phyloP scores from a whole-genome alignment of 306 rosid genomes.

The Vigna hirtella region DNA sequence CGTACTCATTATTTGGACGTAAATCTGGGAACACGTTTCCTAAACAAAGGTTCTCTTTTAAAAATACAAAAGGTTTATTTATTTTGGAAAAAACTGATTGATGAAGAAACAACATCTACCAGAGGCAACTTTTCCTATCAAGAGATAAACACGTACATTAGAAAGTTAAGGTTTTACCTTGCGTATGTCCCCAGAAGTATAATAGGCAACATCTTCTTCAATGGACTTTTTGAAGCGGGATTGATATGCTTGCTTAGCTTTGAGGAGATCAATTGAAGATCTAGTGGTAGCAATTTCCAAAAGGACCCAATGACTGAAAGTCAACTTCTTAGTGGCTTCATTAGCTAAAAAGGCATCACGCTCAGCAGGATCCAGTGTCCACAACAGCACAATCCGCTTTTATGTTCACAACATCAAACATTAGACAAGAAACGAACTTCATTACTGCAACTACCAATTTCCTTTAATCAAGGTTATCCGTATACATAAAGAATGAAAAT shows the following conservation, averaged over 20 bases:
- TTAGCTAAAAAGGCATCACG: slow-evolving; percentile 71
- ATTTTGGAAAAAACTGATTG: background rate
- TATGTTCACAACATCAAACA: slow-evolving; percentile 34
- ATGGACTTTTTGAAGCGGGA: slow-evolving; percentile 65
- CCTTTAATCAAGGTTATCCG: slow-evolving; percentile 21
- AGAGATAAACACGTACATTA: background rate
- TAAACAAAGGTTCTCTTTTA: slow-evolving; percentile 24
- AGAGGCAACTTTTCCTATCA: slow-evolving; percentile 25
- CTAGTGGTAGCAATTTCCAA: slow-evolving; percentile 73
- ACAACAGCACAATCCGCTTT: slow-evolving; percentile 51
- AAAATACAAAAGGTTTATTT: slow-evolving; percentile 3
- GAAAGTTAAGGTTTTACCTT: slow-evolving; percentile 49
- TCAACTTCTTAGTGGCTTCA: slow-evolving; percentile 59
- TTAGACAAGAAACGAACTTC: slow-evolving; percentile 22
- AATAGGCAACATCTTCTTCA: slow-evolving; percentile 79
- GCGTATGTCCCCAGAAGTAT: slow-evolving; percentile 69
- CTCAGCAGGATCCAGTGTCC: slow-evolving; percentile 74
- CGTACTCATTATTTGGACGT: slow-evolving; percentile 3
- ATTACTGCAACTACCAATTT: slow-evolving; percentile 15
- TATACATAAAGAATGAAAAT: background rate
- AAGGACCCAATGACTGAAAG: slow-evolving; percentile 50
- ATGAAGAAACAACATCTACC: slow-evolving; percentile 18
- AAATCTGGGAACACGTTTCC: background rate
- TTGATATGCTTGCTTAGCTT: slow-evolving; percentile 68
- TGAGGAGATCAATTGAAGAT: slow-evolving; percentile 62